phyloP scores from a whole-genome alignment of 345 rosid species.

The Arabis hirsuta region DNA sequence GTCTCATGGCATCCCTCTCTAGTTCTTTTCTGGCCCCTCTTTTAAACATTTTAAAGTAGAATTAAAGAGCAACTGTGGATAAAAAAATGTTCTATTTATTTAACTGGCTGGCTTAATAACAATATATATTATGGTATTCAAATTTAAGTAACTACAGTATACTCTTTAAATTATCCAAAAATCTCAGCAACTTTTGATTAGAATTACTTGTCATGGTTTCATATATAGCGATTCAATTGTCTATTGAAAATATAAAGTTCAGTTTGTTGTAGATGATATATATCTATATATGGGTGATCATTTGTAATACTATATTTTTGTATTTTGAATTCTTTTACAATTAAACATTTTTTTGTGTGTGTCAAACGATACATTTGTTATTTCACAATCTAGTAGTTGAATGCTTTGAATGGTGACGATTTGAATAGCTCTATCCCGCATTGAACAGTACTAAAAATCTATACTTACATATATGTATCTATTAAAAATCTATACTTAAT shows the following conservation, averaged over 20 bases:
- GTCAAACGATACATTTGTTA: neutral
- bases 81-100: neutral
- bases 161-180: neutral
- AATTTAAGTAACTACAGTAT: neutral
- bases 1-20: slow-evolving; percentile 42
- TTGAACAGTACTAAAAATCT: too few species aligned
- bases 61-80: neutral
- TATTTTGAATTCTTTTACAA: too few species aligned
- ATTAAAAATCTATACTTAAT: too few species aligned
- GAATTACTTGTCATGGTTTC: neutral
- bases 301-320: neutral
- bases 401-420: too few species aligned
- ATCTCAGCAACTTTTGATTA: neutral
- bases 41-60: slow-evolving; percentile 2
- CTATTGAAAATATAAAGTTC: neutral
- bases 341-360: too few species aligned
- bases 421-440: too few species aligned
- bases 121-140: neutral
- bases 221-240: neutral
- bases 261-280: neutral
- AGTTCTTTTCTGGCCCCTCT: slow-evolving; percentile 39
- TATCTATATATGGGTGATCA: neutral
- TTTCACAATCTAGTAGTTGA: neutral
- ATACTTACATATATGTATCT: too few species aligned
- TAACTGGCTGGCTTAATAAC: slow-evolving; percentile 22